phyloP scores from a whole-genome alignment of 345 rosid species.

The Sonneratia alba region DNA sequence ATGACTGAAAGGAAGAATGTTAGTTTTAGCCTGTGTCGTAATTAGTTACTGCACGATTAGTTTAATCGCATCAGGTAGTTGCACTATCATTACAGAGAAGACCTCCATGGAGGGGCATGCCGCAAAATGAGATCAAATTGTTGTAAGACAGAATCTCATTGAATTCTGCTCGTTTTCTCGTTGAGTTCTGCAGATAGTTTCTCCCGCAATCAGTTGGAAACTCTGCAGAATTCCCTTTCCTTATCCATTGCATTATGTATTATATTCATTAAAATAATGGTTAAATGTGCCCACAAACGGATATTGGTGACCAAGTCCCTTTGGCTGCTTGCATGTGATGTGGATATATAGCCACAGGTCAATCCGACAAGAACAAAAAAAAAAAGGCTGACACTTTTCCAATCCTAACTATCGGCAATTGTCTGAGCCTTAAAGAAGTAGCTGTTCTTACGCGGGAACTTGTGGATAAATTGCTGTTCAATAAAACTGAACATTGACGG shows the following conservation, averaged over 20 bases:
- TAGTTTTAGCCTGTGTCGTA: not conserved
- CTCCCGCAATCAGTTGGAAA: not conserved
- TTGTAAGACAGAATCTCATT: not conserved
- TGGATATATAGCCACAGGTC: not conserved
- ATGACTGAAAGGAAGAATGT: not conserved
- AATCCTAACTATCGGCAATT: not conserved
- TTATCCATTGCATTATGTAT: not conserved
- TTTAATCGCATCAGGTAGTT: not conserved
- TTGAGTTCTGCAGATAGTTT: not conserved
- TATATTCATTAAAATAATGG: not conserved
- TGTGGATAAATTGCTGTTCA: not conserved
- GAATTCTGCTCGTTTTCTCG: not conserved
- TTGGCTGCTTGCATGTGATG: conserved; percentile 1
- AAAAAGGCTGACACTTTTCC: not conserved
- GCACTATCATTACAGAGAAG: not conserved
- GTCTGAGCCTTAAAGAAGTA: not conserved
- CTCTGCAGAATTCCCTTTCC: not conserved
- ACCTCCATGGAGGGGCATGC: not conserved
- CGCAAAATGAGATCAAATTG: not conserved
- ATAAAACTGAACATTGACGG: not conserved
- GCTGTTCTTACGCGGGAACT: not conserved
- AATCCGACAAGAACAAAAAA: not conserved
- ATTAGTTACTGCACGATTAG: not conserved
- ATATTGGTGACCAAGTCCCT: not conserved
- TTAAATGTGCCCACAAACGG: not conserved